phyloP scores from a whole-genome alignment of 1,284 basidiomycete genomes.

The Heterobasidion irregulare region DNA sequence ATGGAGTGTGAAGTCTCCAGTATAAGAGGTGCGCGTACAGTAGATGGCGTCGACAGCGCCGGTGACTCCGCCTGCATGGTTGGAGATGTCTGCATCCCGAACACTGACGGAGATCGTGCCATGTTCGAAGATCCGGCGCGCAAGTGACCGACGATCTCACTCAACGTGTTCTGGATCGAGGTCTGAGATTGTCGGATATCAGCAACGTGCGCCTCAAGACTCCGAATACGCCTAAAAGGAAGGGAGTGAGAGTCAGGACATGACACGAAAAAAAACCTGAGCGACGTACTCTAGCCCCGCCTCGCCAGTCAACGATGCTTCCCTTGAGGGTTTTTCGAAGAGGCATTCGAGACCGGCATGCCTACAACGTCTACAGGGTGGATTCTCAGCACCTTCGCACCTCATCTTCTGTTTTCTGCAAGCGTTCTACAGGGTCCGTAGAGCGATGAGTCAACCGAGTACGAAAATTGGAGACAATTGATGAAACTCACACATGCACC shows the following conservation, averaged over 20 bases:
- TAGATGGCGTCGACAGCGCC: conserved; percentile 48
- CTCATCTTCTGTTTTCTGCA: conserved; percentile 70
- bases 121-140: conserved; percentile 39
- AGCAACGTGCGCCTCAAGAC: conserved; percentile 75
- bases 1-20: conserved; percentile 25
- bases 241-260: conserved; percentile 9
- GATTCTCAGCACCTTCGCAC: conserved; percentile 85
- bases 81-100: conserved; percentile 55
- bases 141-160: conserved; percentile 66
- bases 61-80: conserved; percentile 52
- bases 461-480: not conserved
- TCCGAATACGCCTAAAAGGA: conserved; percentile 67
- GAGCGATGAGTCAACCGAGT: not conserved
- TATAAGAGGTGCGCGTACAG: conserved; percentile 27
- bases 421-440: conserved; percentile 10
- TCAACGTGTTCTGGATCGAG: conserved; percentile 67
- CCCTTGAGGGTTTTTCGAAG: conserved; percentile 83
- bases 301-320: conserved; percentile 77
- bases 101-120: conserved; percentile 54
- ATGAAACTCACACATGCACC: conserved; percentile 64
- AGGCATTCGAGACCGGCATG: conserved; percentile 81
- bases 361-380: conserved; percentile 83
- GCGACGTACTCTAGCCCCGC: conserved; percentile 76
- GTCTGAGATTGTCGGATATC: conserved; percentile 65
- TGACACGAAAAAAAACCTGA: conserved; percentile 3